A percentile compares a stretch with the other conserved stretches of the same genome.
phyloP scores from a whole-genome alignment of 2,329 filamentous ascomycete genomes.

The Gaeumannomyces tritici region DNA sequence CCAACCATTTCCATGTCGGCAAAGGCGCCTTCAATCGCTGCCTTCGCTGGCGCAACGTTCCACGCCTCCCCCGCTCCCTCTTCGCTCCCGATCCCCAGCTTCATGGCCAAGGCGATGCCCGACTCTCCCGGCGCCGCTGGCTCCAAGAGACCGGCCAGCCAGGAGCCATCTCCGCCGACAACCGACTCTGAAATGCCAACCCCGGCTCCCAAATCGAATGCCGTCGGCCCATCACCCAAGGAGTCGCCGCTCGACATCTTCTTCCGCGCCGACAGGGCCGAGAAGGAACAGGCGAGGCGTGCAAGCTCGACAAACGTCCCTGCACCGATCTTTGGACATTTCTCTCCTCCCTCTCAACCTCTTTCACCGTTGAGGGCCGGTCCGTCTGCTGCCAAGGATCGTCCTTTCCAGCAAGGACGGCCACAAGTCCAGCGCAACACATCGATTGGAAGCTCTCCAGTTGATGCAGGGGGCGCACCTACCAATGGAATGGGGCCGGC shows the following conservation, averaged over 20 bases:
- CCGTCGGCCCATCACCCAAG: constrained; percentile 26
- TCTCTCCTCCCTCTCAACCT: constrained; percentile 38
- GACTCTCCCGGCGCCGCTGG: constrained; percentile 45
- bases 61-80: constrained; percentile 90
- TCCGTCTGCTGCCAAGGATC: constrained; percentile 3
- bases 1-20: constrained; percentile 28
- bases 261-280: constrained; percentile 77
- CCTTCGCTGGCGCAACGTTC: constrained; percentile 90
- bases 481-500: constrained; percentile 50
- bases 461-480: constrained; percentile 57
- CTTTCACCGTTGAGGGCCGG: constrained; percentile 17
- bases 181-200: constrained; percentile 42
- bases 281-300: constrained; percentile 53
- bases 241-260: constrained; percentile 82
- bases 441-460: constrained; percentile 50
- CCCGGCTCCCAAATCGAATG: constrained; percentile 27
- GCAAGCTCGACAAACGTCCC: constrained; percentile 38
- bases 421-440: constrained; percentile 33
- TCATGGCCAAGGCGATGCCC: constrained; percentile 65
- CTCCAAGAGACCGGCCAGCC: constrained; percentile 26
- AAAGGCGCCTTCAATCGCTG: constrained; percentile 39
- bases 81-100: constrained; percentile 81
- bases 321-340: constrained; percentile 27
- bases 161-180: constrained; percentile 40
- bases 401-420: constrained; percentile 16